Evolutionary conservation across 148 eudicot species (phyloP).

Genomic region (Chenopodium berlandieri): DNA sequence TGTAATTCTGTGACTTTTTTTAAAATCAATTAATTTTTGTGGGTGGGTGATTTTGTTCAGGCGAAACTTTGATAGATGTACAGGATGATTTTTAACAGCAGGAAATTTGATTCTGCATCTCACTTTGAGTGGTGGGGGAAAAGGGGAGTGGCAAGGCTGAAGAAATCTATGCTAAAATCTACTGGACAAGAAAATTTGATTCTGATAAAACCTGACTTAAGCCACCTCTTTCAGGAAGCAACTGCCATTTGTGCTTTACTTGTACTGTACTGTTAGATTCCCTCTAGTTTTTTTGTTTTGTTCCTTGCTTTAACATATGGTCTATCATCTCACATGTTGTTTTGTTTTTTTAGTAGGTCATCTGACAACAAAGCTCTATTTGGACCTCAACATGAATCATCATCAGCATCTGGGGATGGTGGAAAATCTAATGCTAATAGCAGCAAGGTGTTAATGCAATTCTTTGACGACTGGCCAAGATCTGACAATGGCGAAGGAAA

Average conservation of each 20-base stretch:
- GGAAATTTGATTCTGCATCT: constrained; percentile 12
- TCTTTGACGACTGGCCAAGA: constrained; percentile 81
- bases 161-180: constrained; percentile 24
- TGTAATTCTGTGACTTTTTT: not conserved
- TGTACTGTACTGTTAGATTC: constrained; percentile 31
- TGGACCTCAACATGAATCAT: constrained; percentile 35
- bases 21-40: not conserved
- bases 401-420: constrained; percentile 22
- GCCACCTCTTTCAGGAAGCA: constrained; percentile 25
- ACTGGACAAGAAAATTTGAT: constrained; percentile 24
- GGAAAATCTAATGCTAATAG: constrained; percentile 26
- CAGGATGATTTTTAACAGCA: not conserved
- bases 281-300: constrained; percentile 6
- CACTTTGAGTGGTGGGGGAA: constrained; percentile 13
- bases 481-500: constrained; percentile 23
- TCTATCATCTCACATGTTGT: constrained; percentile 7
- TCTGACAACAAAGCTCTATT: constrained; percentile 33
- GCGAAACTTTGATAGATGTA: not conserved
- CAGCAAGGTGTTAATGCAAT: constrained; percentile 47
- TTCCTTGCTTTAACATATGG: constrained; percentile 25
- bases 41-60: not conserved
- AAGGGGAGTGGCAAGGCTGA: constrained; percentile 14
- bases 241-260: constrained; percentile 33
- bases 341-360: constrained; percentile 31
- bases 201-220: constrained; percentile 26